phyloP scores from a whole-genome alignment of 371 early-diverging fungal species.

The Apophysomyces trapeziformis region DNA sequence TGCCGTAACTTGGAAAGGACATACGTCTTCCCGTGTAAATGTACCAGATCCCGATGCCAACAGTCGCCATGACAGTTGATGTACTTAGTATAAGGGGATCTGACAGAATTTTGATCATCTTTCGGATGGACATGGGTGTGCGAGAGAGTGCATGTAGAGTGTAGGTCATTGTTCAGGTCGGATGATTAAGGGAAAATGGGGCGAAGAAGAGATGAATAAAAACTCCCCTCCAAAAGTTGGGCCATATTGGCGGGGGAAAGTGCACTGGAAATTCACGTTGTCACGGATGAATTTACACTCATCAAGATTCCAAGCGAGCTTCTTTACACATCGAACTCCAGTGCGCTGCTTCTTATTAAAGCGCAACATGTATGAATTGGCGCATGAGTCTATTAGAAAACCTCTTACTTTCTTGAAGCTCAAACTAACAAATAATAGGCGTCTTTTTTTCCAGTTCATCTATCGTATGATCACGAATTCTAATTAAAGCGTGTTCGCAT shows the following conservation, averaged over 20 bases:
- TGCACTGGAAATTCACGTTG: neutral
- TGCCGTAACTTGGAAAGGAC: neutral
- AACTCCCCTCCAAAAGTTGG: conserved; percentile 10
- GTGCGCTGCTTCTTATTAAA: neutral
- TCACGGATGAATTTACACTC: neutral
- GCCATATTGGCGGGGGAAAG: neutral
- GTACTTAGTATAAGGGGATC: conserved; percentile 16
- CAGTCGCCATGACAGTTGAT: conserved; percentile 5
- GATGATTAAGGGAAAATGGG: neutral
- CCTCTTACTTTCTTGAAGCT: too few relatives aligned
- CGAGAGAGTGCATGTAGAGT: conserved; percentile 4
- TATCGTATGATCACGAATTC: too few relatives aligned
- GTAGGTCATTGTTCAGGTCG: neutral
- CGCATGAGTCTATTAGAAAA: too few relatives aligned
- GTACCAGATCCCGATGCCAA: conserved; percentile 10
- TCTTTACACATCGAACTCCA: neutral
- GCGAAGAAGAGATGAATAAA: neutral
- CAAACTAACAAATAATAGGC: too few relatives aligned
- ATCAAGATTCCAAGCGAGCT: neutral
- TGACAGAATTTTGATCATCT: conserved; percentile 10
- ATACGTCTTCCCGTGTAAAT: conserved; percentile 5
- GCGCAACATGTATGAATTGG: too few relatives aligned
- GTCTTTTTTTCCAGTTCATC: too few relatives aligned
- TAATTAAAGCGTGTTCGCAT: too few relatives aligned
- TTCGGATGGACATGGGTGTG: neutral